Base-by-base conservation (phyloP, 2,329 filamentous ascomycete species). In the Annulohypoxylon truncatum region DNA sequence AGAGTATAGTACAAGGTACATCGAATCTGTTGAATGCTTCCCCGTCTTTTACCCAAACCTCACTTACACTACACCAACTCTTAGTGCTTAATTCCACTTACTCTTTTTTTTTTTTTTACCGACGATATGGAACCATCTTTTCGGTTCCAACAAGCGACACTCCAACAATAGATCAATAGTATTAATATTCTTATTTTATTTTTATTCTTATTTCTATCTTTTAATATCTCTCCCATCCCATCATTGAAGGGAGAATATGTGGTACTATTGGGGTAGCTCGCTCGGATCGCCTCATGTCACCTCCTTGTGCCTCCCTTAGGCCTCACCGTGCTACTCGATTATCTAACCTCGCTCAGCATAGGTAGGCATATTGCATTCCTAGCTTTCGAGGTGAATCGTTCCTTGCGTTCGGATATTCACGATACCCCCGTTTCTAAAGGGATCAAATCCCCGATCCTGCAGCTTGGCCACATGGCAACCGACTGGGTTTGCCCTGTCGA, bases 401-500 rank as follows among this genome's bases (percentile, higher is more conserved):
- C 42, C 20, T 33, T 44, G 46, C 46, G 10, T 55, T 47, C 24
- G 35, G 46, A 40, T 47, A 42, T 44, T 44, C 48, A 20, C 29
- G 42, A 47, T 57, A 29, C 54, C 46, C 46, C 44, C 22, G 44
- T 47, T 46, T 59, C 28, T 52, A 35, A 58, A 50, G 50, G 61
- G 44, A 66, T 63, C 38, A 62, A 64, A 63, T 61, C 58, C 61
- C 65, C 67, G 61, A 68, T 63, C 57, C 55, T 68, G 59, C 67
- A 61, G 57, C 61, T 55, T 38, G 50, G 48, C 67, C 67, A 70
- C 67, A 70, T 70, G 67, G 67, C 67, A 70, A 61, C 12, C 54
- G 53, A 64, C 65, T 38, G 59, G 67, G 61, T 56, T 18, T 52
- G 67, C 64, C 67, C 65, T 68, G 67, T 66, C 50, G 28, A 22